Evolutionary conservation across 2,329 filamentous ascomycete species (phyloP).

Genomic region (Penicillium frequentans): DNA sequence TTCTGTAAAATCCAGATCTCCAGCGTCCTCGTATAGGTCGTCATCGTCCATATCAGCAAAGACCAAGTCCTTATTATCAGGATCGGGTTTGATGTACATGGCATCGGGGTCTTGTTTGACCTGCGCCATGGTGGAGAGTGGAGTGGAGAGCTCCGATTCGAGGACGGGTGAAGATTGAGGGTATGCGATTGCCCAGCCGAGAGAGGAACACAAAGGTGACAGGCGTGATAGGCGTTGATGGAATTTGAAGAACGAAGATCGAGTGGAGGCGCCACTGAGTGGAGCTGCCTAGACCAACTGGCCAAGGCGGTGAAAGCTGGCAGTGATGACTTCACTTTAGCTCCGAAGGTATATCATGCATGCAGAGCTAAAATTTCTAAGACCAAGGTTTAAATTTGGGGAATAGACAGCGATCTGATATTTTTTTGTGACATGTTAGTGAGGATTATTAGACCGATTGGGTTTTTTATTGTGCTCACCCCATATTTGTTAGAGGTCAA

Average conservation of each 20-base stretch:
- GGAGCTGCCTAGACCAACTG: not conserved
- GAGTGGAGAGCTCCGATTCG: conserved; percentile 7
- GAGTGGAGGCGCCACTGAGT: not conserved
- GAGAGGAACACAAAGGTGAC: not conserved
- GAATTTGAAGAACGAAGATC: not conserved
- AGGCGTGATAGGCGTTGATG: not conserved
- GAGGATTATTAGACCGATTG: not conserved
- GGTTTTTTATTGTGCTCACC: not conserved
- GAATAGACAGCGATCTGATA: not conserved
- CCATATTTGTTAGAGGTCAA: not conserved
- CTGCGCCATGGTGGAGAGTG: conserved; percentile 26
- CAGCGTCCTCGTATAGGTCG: conserved; percentile 68
- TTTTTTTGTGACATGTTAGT: not conserved
- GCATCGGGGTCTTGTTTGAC: conserved; percentile 44
- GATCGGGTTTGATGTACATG: conserved; percentile 43
- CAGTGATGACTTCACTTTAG: conserved; percentile 1
- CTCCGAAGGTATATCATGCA: not conserved
- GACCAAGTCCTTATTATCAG: conserved; percentile 39
- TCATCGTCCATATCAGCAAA: conserved; percentile 55
- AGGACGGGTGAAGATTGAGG: not conserved
- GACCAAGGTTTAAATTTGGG: not conserved
- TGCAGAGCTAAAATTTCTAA: not conserved
- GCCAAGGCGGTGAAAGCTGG: not conserved
- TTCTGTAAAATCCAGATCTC: conserved; percentile 60
- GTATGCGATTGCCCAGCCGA: not conserved